Base-by-base conservation (phyloP, 2,329 filamentous ascomycete species). In the Cladosporium sp. region DNA sequence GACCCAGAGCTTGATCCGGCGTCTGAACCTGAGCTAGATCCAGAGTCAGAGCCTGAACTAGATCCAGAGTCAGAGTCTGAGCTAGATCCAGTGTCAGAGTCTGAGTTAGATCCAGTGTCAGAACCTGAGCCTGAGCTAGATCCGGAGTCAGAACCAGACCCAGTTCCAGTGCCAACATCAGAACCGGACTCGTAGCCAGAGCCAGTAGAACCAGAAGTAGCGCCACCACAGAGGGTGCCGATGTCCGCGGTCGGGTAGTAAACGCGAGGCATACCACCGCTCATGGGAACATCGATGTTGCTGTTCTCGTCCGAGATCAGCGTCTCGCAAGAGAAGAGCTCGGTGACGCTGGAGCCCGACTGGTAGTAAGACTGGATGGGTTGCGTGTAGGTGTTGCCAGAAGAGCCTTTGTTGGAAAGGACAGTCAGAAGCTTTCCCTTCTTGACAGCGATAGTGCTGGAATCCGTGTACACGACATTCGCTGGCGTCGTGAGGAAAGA, bases 351-450 rank as follows among this genome's bases (percentile, higher is more conserved):
- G 5, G 61, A 67, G 2, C 71, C 70, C 6, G 59, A 60, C 2
- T 55, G 55, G 50, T 66, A 75, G 5, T 64, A 65, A n/a, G 62
- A 63, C 1, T 40, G 28, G 25, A 74, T 59, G 3, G 55, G 57
- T n/a, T 71, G 62, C 1, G 67, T 71, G 25, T 69, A 67, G 14
- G 57, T 52, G 6, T 55, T 55, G 19, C 66, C 69, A 15, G 58
- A 58, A 2, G 64, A 61, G 30, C 72, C 72, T 3, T 60, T 59
- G 60, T 73, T 73, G 54, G 66, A 69, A 1, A 75, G 59, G 6
- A 76, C 67, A 1, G 67, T 71, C 49, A 81, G 64, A 42, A 80
- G 66, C 57, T 76, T 64, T n/a, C 77, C 80, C 65, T 82, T 81
- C 58, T 74, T 72, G 66, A 82, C 73, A 17, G 72, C 78, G n/a